phyloP scores from a whole-genome alignment of 148 eudicot species.

The Polygonum aviculare region DNA sequence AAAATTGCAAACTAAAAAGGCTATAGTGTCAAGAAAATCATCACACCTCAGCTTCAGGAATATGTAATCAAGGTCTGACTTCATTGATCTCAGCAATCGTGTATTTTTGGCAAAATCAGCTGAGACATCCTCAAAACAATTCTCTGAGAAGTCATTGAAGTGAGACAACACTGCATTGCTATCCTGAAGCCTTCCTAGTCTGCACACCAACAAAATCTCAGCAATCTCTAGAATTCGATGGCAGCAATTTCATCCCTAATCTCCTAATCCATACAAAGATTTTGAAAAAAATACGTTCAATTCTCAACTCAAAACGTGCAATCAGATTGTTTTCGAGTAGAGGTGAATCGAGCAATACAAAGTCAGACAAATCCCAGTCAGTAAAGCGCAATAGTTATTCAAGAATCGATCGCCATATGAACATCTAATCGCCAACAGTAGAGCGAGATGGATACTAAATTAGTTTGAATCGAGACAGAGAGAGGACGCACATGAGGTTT shows the following conservation, averaged over 20 bases:
- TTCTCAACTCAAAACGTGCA: background rate
- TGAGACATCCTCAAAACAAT: conserved; percentile 67
- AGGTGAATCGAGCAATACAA: background rate
- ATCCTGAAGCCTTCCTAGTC: conserved; percentile 92
- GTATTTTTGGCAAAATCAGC: conserved; percentile 67
- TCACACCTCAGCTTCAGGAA: conserved; percentile 72
- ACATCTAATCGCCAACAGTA: background rate
- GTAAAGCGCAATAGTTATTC: background rate
- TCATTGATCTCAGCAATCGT: conserved; percentile 70
- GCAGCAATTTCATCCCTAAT: background rate
- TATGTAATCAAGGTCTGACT: conserved; percentile 85
- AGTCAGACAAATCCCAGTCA: background rate
- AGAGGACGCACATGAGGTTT: conserved; percentile 38
- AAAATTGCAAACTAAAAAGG: background rate
- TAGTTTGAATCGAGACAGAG: background rate
- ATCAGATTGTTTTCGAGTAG: background rate
- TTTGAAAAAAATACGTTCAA: background rate
- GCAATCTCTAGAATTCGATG: background rate
- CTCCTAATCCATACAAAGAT: background rate
- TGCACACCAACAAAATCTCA: conserved; percentile 15
- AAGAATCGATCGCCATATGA: background rate
- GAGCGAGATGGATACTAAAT: background rate
- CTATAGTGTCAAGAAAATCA: background rate
- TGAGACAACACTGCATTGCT: conserved; percentile 92
- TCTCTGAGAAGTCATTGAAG: conserved; percentile 77